phyloP scores from a whole-genome alignment of 169 alveolate genomes.

The Cryptosporidium sp. region DNA sequence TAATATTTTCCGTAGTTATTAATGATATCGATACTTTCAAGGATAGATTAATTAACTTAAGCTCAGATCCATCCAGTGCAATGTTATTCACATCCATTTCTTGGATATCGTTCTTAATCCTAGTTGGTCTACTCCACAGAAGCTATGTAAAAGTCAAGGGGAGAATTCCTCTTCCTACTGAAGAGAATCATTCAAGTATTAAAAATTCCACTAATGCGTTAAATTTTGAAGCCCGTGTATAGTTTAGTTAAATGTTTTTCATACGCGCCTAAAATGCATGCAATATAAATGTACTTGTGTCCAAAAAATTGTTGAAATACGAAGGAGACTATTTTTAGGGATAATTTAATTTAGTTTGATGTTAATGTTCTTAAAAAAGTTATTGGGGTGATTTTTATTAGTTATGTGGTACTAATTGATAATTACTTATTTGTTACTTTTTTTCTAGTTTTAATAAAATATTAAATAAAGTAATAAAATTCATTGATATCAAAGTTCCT shows the following conservation, averaged over 20 bases:
- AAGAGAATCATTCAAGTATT: not conserved
- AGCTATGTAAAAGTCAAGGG: not conserved
- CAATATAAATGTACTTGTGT: too few relatives aligned
- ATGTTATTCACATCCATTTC: not conserved
- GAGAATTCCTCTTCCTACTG: not conserved
- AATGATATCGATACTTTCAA: not conserved
- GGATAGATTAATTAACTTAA: not conserved
- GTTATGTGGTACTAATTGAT: too few relatives aligned
- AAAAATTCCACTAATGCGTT: too few relatives aligned
- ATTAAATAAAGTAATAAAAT: conserved; percentile 13
- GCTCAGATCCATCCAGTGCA: not conserved
- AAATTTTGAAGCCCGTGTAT: not conserved
- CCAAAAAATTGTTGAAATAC: too few relatives aligned
- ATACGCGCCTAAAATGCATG: not conserved
- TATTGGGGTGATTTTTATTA: too few relatives aligned
- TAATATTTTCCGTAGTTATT: not conserved
- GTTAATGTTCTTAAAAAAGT: too few relatives aligned
- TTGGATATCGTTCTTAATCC: not conserved
- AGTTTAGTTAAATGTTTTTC: too few relatives aligned
- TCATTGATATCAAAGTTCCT: conserved; percentile 1
- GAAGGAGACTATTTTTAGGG: too few relatives aligned
- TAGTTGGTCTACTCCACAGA: not conserved
- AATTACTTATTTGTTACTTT: too few relatives aligned
- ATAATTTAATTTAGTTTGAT: too few relatives aligned
- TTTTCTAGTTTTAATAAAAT: not conserved